Evolutionary conservation across 768 basidiomycete genomes (phyloP).

Genomic region (Mrakia gelida): DNA sequence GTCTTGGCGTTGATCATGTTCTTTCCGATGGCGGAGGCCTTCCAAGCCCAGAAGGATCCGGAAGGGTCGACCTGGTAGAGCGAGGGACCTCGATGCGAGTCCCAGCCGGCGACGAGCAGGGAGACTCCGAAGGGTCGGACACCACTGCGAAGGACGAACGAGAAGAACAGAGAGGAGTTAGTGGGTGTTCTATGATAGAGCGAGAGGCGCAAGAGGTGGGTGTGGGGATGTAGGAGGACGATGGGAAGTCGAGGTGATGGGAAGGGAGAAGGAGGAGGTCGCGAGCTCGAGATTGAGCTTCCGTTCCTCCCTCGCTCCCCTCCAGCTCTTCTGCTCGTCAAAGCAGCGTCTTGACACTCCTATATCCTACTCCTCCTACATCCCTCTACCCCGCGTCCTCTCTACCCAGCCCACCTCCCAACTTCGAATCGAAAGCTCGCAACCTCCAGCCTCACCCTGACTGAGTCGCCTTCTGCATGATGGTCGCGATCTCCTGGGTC

Average conservation of each 20-base stretch:
- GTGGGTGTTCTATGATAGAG: not conserved
- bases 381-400: too few species aligned
- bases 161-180: slow-evolving; percentile 32
- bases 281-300: not conserved
- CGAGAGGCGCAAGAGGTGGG: too few species aligned
- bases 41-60: slow-evolving; percentile 99
- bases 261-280: not conserved
- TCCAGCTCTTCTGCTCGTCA: too few species aligned
- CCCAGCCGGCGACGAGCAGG: slow-evolving; percentile 94
- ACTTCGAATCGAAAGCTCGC: not conserved
- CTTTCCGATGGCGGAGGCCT: slow-evolving; percentile 98
- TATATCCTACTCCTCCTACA: too few species aligned
- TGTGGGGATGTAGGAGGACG: not conserved
- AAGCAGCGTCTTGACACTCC: not conserved
- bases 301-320: too few species aligned
- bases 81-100: slow-evolving; percentile 86
- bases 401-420: too few species aligned
- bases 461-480: slow-evolving; percentile 99
- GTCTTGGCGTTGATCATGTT: slow-evolving; percentile 99
- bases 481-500: slow-evolving; percentile 93
- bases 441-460: slow-evolving; percentile 65
- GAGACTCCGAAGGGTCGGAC: slow-evolving; percentile 99
- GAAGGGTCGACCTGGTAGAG: slow-evolving; percentile 99
- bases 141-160: slow-evolving; percentile 59
- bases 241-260: too few species aligned